phyloP scores from a whole-genome alignment of 2,329 filamentous ascomycete species.

The Hypocrella siamensis region DNA sequence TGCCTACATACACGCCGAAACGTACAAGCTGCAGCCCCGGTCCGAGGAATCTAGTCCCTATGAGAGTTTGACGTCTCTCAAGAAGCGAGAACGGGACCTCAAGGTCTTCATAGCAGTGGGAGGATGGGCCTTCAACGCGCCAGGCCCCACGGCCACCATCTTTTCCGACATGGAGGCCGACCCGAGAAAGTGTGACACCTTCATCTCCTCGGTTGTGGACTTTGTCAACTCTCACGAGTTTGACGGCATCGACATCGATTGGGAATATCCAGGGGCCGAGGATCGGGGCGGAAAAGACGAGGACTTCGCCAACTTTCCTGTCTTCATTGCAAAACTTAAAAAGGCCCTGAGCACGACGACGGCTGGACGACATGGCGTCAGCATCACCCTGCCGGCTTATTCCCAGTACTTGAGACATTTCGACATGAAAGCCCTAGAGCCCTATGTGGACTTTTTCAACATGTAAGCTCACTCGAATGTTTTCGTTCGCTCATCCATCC shows the following conservation, averaged over 20 bases:
- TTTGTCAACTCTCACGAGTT: neutral
- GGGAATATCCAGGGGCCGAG: constrained; percentile 7
- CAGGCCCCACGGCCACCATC: constrained; percentile 7
- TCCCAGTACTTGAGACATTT: constrained; percentile 7
- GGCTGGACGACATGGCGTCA: neutral
- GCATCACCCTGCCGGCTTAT: constrained; percentile 3
- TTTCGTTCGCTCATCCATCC: neutral
- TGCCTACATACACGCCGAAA: constrained; percentile 15
- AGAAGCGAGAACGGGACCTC: constrained; percentile 2
- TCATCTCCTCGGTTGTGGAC: neutral
- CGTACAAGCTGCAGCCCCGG: neutral
- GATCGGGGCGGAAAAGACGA: constrained; percentile 11
- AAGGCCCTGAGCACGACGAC: constrained; percentile 3
- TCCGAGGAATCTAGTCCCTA: neutral
- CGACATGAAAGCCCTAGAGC: constrained; percentile 5
- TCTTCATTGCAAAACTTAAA: constrained; percentile 9
- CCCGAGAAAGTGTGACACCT: neutral
- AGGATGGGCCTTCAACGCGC: constrained; percentile 14
- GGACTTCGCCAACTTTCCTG: constrained; percentile 11
- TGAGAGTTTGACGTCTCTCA: constrained; percentile 1
- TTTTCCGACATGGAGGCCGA: constrained; percentile 4
- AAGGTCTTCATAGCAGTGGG: constrained; percentile 7
- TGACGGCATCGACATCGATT: constrained; percentile 2
- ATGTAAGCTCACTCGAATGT: no score
- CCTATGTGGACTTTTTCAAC: constrained; percentile 23